phyloP scores from a whole-genome alignment of 495 filamentous ascomycete species.

The Ascobolus immersus region DNA sequence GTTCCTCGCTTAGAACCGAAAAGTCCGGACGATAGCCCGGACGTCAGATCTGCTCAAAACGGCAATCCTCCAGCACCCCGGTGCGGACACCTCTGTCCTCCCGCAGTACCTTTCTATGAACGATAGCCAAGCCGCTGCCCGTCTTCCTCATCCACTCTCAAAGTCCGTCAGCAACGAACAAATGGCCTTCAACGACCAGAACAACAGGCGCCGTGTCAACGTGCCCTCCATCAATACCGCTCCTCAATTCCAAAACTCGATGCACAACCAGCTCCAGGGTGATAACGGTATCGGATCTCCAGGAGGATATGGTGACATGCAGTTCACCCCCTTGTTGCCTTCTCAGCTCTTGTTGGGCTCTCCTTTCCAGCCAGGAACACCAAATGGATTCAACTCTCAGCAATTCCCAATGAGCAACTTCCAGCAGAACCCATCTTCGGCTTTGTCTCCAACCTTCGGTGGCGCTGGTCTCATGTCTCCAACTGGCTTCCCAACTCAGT shows the following conservation, averaged over 20 bases:
- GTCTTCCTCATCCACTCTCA: slow-evolving; percentile 34
- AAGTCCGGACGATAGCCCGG: no score
- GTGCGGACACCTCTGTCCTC: slow-evolving; percentile 8
- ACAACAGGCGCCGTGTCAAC: slow-evolving; percentile 51
- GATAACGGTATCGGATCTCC: slow-evolving; percentile 58
- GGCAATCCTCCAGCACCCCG: slow-evolving; percentile 2
- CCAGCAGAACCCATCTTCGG: slow-evolving; percentile 48
- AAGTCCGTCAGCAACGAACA: slow-evolving; percentile 58
- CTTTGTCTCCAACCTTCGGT: slow-evolving; percentile 58
- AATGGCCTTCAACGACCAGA: slow-evolving; percentile 49
- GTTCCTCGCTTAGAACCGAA: no score
- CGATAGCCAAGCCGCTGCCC: slow-evolving; percentile 18
- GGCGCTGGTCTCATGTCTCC: slow-evolving; percentile 14
- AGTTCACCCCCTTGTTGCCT: slow-evolving; percentile 84
- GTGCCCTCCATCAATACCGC: slow-evolving; percentile 82
- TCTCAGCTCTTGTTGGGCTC: slow-evolving; percentile 86
- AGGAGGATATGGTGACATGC: slow-evolving; percentile 83
- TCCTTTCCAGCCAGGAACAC: slow-evolving; percentile 87
- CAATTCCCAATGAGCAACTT: slow-evolving; percentile 74
- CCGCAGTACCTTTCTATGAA: slow-evolving; percentile 22
- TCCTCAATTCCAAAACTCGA: no score
- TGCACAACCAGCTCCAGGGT: slow-evolving; percentile 28
- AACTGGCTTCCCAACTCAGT: slow-evolving; percentile 14
- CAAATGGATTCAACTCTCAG: slow-evolving; percentile 64
- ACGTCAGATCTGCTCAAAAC: neutral